Evolutionary conservation across 441 rosid species (phyloP), one percentile per base, ranked within the genome.

Genomic region (Melastoma candidum): DNA sequence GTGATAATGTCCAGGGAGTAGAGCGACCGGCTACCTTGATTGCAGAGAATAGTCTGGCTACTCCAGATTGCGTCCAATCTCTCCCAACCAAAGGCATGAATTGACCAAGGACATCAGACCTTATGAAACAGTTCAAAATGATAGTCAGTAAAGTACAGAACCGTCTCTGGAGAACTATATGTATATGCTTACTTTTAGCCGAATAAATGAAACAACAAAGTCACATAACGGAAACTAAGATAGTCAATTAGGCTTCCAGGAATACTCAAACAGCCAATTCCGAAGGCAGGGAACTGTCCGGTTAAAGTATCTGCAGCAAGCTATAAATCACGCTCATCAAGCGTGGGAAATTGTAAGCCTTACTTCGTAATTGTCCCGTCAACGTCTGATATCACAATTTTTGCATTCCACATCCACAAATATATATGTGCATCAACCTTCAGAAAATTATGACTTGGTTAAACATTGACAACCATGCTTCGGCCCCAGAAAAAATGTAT

Each of bases 21-120:
- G 39, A 36, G 43, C 43, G 5, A 36, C 43, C 9, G 5, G 53
- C 53, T 59, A 85, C 97, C 95, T 89, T 79, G 53, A 89, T 89
- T 24, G 93, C 97, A 41, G 77, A 83, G 63, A 89, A 89, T 63
- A 85, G 93, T 70, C 70, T 77, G 63, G 97, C 88, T 51, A 89
- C 97, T 52, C 95, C 97, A 57, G 93, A 82, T 63, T 89, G 97
- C 24, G 97, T 75, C 97, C 97, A 89, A 61, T 89, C 97, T 67
- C 75, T 85, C 63, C 97, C 97, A 61, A 89, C 92, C 77, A 89
- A 75, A 70, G 97, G 97, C 97, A 89, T 89, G 68, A 89, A 80
- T 69, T 89, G 97, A 65, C 97, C 97, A 46, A 89, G 71, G 55
- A 89, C 95, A 66, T 85, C 97, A 60, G 97, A 89, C 76, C 97